These are phyloP conservation scores for Fusarium lyarnte DNA, from an alignment of 2,329 filamentous ascomycete genomes.

Conservation along the genomic window DNA sequence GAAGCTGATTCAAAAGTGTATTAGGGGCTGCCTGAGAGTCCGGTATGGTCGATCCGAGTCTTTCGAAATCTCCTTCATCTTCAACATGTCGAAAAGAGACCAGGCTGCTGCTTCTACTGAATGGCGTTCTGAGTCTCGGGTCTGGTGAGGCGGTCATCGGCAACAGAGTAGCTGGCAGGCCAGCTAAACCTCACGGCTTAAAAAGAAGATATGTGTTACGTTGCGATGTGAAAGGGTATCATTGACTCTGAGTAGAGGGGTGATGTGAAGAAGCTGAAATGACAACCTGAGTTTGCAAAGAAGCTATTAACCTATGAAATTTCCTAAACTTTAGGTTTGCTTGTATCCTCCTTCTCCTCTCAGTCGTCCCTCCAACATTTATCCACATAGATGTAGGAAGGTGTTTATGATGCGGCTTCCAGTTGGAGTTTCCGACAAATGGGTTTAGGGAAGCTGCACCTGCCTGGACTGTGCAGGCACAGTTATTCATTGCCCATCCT, in stretches of 20 bases:
- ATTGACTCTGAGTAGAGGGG: background rate
- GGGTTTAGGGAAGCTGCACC: background rate
- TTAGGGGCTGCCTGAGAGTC: constrained; percentile 17
- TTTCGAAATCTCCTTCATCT: constrained; percentile 20
- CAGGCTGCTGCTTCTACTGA: constrained; percentile 3
- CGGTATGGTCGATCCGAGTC: constrained; percentile 5
- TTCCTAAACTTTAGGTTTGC: background rate
- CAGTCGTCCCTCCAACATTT: background rate
- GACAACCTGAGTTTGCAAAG: background rate
- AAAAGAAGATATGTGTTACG: background rate
- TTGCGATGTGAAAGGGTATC: background rate
- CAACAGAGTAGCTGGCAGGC: background rate
- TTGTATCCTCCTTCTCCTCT: background rate
- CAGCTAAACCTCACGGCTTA: background rate
- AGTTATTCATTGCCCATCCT: background rate
- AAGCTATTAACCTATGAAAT: background rate
- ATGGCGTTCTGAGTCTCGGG: background rate
- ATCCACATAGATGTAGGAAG: background rate
- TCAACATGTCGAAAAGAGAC: constrained; percentile 2
- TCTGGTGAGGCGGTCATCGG: constrained; percentile 14
- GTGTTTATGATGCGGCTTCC: background rate
- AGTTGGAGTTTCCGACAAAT: too few species aligned
- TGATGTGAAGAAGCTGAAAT: background rate
- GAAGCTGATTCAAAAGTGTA: background rate
- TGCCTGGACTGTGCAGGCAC: background rate